These are phyloP conservation scores for Helicocarpus griseus DNA, from an alignment of 2,329 filamentous ascomycete species.

Conservation along the genomic window DNA sequence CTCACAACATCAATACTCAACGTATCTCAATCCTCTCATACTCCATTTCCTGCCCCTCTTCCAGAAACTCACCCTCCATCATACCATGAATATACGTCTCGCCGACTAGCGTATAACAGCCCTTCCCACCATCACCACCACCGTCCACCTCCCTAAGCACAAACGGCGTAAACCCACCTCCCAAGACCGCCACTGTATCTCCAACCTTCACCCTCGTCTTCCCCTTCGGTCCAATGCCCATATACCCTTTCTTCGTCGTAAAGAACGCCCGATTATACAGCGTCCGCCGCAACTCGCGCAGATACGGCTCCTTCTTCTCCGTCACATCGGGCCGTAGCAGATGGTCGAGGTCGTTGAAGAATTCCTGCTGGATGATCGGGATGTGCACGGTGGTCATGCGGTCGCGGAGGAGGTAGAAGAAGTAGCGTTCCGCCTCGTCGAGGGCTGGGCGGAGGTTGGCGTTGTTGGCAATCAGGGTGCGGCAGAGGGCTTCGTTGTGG, in stretches of 20 bases:
- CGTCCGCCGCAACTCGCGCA: constrained; percentile 3
- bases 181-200: not conserved
- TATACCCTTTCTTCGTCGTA: constrained; percentile 1
- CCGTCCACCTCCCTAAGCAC: not conserved
- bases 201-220: constrained; percentile 1
- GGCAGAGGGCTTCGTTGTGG: constrained; percentile 6
- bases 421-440: constrained; percentile 1
- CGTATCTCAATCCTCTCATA: constrained; percentile 5
- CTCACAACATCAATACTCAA: not conserved
- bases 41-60: not conserved
- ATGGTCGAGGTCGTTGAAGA: constrained; percentile 3
- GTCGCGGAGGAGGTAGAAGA: constrained; percentile 6
- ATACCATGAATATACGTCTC: constrained; percentile 7
- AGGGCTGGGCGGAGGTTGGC: constrained; percentile 1
- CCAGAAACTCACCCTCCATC: constrained; percentile 5
- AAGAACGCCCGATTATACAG: constrained; percentile 4
- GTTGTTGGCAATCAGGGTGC: constrained; percentile 4
- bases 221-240: constrained; percentile 3
- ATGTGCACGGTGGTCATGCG: constrained; percentile 3
- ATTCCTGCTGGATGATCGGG: constrained; percentile 1
- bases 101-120: constrained; percentile 1
- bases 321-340: not conserved
- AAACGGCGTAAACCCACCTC: constrained; percentile 4
- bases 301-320: not conserved
- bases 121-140: not conserved